Conservation (phyloP, 768 basidiomycete species). For the Cystobasidium ongulense region DNA sequence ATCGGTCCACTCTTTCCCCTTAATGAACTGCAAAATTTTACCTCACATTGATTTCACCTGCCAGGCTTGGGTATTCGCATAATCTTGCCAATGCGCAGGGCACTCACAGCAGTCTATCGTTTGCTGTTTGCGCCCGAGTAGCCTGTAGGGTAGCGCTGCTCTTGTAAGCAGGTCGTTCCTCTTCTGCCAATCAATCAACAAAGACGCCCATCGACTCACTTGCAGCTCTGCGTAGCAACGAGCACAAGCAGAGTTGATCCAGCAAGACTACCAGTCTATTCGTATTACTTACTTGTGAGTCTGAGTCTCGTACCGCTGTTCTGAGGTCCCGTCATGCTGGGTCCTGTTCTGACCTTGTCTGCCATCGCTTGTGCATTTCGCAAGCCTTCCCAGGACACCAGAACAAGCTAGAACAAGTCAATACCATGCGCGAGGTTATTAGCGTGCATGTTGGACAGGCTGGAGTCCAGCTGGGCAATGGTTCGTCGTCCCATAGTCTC, state of each 20-base stretch:
- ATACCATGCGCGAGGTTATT: conserved; percentile 17
- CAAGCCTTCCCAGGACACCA: background rate
- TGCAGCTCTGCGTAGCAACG: conserved; percentile 6
- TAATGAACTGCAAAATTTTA: background rate
- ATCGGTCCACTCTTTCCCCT: background rate
- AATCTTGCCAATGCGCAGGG: too few species aligned
- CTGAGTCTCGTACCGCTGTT: background rate
- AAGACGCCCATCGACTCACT: background rate
- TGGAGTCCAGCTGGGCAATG: conserved; percentile 69
- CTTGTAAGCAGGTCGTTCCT: too few species aligned
- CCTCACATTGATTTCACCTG: too few species aligned
- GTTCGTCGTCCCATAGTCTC: background rate
- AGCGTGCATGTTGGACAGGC: conserved; percentile 55
- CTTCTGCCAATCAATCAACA: background rate
- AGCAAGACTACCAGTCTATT: background rate
- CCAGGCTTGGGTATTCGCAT: too few species aligned
- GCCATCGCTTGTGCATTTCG: background rate
- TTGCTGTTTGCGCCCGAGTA: too few species aligned
- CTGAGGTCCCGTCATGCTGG: background rate
- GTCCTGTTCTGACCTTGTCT: background rate
- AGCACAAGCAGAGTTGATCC: conserved; percentile 14
- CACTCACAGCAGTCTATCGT: too few species aligned
- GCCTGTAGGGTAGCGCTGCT: too few species aligned
- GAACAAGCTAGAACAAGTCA: background rate
- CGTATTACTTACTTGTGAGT: background rate